Percentiles rank a stretch among this genome's conserved stretches.
phyloP scores from a whole-genome alignment of 2,329 filamentous ascomycete genomes.

The Sporothrix pseudoabietina region DNA sequence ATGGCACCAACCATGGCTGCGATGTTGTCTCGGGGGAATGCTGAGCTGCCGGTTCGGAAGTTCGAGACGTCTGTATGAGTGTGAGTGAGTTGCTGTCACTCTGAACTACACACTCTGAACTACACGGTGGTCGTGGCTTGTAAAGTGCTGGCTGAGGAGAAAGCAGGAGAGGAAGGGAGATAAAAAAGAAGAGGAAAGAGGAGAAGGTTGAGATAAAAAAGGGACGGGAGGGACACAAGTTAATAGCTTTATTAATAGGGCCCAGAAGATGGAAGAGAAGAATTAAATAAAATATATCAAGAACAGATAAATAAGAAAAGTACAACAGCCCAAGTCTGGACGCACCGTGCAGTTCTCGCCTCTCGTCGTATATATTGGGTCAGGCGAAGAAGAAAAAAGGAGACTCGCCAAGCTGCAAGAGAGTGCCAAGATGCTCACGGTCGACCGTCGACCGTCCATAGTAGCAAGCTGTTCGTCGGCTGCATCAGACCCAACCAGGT shows the following conservation, averaged over 20 bases:
- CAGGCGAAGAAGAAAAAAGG: background rate
- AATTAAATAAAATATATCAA: background rate
- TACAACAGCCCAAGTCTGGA: background rate
- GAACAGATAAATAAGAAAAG: background rate
- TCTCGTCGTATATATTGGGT: slow-evolving; percentile 18
- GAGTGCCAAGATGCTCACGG: slow-evolving; percentile 21
- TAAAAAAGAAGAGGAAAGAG: background rate
- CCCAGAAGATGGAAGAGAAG: background rate
- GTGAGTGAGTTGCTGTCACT: slow-evolving; percentile 1
- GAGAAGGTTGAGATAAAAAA: background rate
- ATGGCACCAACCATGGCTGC: slow-evolving; percentile 29
- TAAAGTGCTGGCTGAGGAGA: background rate
- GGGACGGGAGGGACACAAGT: background rate
- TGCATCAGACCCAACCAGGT: slow-evolving; percentile 21
- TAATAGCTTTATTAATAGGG: slow-evolving; percentile 18
- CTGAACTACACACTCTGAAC: background rate
- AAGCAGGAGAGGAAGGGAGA: background rate
- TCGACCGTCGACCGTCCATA: background rate
- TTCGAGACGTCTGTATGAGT: background rate
- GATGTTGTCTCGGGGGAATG: background rate
- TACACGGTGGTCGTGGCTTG: background rate
- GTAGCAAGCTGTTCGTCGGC: background rate
- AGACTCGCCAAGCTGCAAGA: background rate
- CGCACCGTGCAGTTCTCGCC: slow-evolving; percentile 3
- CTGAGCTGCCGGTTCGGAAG: background rate